Evolutionary conservation across 2,329 filamentous ascomycete genomes (phyloP).

Genomic region (Alternaria sp.): DNA sequence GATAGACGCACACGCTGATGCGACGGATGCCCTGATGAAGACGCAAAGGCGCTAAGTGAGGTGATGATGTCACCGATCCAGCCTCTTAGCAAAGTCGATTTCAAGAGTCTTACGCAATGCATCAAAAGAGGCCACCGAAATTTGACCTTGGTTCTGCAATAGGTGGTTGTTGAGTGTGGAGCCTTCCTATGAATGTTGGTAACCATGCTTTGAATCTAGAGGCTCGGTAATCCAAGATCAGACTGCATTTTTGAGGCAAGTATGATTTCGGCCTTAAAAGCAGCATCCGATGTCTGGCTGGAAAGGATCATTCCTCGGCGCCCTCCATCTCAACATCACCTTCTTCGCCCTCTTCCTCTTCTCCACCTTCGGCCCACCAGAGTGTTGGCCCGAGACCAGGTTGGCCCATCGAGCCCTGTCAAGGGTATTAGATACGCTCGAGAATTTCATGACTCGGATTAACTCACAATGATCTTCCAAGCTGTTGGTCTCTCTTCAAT

Average conservation of each 20-base stretch:
- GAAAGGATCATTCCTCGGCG: slow-evolving; percentile 24
- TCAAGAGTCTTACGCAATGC: too few species aligned
- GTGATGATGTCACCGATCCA: not conserved
- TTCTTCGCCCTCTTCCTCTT: slow-evolving; percentile 39
- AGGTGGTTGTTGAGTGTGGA: too few species aligned
- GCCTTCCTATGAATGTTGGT: too few species aligned
- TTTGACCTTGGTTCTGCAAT: too few species aligned
- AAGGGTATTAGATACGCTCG: slow-evolving; percentile 12
- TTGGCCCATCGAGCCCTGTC: slow-evolving; percentile 58
- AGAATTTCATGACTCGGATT: not conserved
- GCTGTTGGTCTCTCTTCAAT: slow-evolving; percentile 72
- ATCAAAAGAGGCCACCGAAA: too few species aligned
- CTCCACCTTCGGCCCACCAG: slow-evolving; percentile 55
- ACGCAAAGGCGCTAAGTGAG: not conserved
- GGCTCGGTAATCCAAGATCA: too few species aligned
- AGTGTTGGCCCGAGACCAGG: slow-evolving; percentile 58
- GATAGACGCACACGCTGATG: not conserved
- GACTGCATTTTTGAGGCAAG: too few species aligned
- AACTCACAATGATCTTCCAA: slow-evolving; percentile 68
- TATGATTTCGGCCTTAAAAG: too few species aligned
- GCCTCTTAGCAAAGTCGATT: not conserved
- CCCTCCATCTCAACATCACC: slow-evolving; percentile 41
- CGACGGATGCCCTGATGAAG: too few species aligned
- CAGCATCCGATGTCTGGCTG: too few species aligned
- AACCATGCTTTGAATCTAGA: too few species aligned